Evolutionary conservation across 768 basidiomycete species (phyloP).

Genomic region (Omphalotus guepiniiformis): DNA sequence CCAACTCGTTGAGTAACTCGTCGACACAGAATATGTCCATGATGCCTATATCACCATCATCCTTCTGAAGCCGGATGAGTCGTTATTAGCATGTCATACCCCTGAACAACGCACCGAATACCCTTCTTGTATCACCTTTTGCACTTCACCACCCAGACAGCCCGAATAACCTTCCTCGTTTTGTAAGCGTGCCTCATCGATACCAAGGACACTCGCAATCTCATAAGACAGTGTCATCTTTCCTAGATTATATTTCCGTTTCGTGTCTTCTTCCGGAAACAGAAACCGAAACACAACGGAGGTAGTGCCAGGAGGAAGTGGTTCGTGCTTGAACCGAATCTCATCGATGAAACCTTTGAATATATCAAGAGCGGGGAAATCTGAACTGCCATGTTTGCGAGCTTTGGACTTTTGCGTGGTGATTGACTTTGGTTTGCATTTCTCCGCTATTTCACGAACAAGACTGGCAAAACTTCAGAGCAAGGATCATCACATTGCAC

Average conservation of each 20-base stretch:
- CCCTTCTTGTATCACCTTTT: slow-evolving; percentile 36
- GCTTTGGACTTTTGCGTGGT: slow-evolving; percentile 18
- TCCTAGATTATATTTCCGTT: slow-evolving; percentile 69
- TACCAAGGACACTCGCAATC: slow-evolving; percentile 46
- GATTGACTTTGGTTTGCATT: slow-evolving; percentile 20
- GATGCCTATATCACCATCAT: slow-evolving; percentile 30
- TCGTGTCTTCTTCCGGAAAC: slow-evolving; percentile 79
- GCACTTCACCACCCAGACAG: slow-evolving; percentile 69
- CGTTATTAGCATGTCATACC: neutral
- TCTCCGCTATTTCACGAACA: slow-evolving; percentile 38
- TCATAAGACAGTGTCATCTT: slow-evolving; percentile 54
- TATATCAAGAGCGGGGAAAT: slow-evolving; percentile 36
- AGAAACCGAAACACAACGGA: slow-evolving; percentile 64
- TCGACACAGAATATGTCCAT: slow-evolving; percentile 53
- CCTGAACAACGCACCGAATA: slow-evolving; percentile 29
- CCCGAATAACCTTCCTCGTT: slow-evolving; percentile 41
- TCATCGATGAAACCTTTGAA: slow-evolving; percentile 41
- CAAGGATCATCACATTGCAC: slow-evolving; percentile 6
- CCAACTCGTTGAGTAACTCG: slow-evolving; percentile 67
- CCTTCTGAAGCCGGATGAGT: slow-evolving; percentile 15
- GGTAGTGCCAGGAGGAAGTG: slow-evolving; percentile 51
- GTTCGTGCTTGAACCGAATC: slow-evolving; percentile 38
- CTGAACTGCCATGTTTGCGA: slow-evolving; percentile 17
- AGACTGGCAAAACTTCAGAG: slow-evolving; percentile 48
- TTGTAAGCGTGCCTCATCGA: slow-evolving; percentile 26